Evolutionary conservation across 495 filamentous ascomycete genomes (phyloP).

Genomic region (Aspergillus sclerotiicarbonarius): DNA sequence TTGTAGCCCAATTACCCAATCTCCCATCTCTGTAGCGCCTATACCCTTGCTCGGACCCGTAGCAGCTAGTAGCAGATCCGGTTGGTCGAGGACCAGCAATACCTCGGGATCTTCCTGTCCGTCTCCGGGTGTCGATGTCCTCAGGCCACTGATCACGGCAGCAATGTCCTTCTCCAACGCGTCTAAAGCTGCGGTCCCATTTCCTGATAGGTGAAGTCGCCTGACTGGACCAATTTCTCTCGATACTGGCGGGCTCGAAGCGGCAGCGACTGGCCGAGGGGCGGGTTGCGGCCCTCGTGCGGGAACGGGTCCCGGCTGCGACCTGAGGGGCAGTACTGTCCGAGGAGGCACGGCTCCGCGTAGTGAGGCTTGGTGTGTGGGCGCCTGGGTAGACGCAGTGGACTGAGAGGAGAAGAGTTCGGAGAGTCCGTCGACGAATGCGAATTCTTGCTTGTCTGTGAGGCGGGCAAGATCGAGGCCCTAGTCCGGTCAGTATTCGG

Average conservation of each 20-base stretch:
- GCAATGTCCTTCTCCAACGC: conserved; percentile 39
- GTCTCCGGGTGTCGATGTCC: conserved; percentile 13
- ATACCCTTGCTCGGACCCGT: conserved; percentile 37
- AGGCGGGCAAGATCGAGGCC: conserved; percentile 69
- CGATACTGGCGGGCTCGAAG: conserved; percentile 4
- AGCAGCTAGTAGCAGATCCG: conserved; percentile 50
- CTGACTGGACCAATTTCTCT: conserved; percentile 30
- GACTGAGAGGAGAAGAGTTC: conserved; percentile 47
- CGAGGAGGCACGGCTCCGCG: conserved; percentile 21
- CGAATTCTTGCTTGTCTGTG: conserved; percentile 54
- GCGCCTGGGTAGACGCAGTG: conserved; percentile 15
- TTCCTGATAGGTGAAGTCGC: conserved; percentile 37
- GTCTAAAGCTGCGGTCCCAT: conserved; percentile 34
- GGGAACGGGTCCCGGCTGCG: conserved; percentile 28
- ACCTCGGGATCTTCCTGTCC: conserved; percentile 28
- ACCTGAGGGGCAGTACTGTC: conserved; percentile 35
- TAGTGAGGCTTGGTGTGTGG: background rate
- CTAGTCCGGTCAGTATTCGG: conserved; percentile 24
- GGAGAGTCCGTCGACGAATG: conserved; percentile 71
- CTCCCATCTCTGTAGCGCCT: conserved; percentile 45
- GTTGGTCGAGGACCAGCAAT: conserved; percentile 51
- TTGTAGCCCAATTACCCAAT: conserved; percentile 46
- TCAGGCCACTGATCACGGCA: conserved; percentile 33
- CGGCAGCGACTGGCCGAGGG: conserved; percentile 5
- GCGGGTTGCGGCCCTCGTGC: conserved; percentile 24